These are phyloP conservation scores for Medicago arabica DNA, from an alignment of 306 rosid genomes.

Conservation along the genomic window DNA sequence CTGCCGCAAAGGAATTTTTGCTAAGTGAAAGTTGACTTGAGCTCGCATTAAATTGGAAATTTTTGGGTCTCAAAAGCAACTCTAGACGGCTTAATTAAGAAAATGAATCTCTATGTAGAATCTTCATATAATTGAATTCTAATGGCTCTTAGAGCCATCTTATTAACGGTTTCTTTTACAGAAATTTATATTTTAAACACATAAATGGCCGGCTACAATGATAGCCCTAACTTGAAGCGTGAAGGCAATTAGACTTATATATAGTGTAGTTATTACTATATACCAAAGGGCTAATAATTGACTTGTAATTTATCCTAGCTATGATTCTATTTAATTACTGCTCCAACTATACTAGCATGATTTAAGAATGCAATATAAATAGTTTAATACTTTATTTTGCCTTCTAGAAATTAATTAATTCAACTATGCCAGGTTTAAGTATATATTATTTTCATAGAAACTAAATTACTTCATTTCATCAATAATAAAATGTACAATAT, in stretches of 20 bases:
- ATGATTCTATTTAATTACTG: background rate
- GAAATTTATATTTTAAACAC: constrained; percentile 14
- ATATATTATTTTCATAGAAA: too few species aligned
- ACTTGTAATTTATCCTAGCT: constrained; percentile 33
- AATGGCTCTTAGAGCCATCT: constrained; percentile 40
- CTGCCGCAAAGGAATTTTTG: constrained; percentile 10
- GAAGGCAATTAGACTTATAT: constrained; percentile 40
- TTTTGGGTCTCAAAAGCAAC: background rate
- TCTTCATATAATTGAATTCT: constrained; percentile 22
- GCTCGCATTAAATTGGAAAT: background rate
- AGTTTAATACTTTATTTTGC: constrained; percentile 25
- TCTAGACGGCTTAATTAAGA: constrained; percentile 32
- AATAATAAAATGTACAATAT: too few species aligned
- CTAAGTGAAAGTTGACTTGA: constrained; percentile 12
- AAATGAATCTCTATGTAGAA: constrained; percentile 35
- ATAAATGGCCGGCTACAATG: constrained; percentile 35
- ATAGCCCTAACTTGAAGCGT: constrained; percentile 44
- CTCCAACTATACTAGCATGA: constrained; percentile 6
- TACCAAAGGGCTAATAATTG: constrained; percentile 39
- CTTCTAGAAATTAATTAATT: constrained; percentile 25
- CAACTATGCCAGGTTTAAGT: too few species aligned
- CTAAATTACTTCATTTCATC: too few species aligned
- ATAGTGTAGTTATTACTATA: constrained; percentile 38
- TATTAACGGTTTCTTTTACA: constrained; percentile 13
- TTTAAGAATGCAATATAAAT: constrained; percentile 42